Base-by-base conservation (phyloP, 73 alveolate genomes). In the Uronychia binucleata region DNA sequence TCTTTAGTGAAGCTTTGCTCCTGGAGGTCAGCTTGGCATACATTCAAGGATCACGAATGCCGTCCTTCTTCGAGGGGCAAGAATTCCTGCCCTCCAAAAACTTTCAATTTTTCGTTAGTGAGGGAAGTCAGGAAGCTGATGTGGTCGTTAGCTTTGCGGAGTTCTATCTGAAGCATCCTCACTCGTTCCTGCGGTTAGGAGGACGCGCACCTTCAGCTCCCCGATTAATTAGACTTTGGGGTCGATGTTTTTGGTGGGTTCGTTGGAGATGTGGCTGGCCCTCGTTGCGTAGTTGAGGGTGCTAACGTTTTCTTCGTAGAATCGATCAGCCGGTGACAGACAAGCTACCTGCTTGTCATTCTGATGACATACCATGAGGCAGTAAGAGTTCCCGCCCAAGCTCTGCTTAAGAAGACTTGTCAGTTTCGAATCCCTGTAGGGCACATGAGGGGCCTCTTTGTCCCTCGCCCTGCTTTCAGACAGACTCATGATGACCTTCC, bases 301-400 rank as follows among this genome's bases (percentile, higher is more conserved):
- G 75, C 97, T 91, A 14, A 96, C 81, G 83, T 94, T 96, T 84
- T 97, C 99, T 34, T 97, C 99, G 32, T 88, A 87, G 81, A 88
- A 96, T 34, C 88, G 83, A 59, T 90, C 98, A 33, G 93, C 75
- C 14, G 99, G 99, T 27, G 98, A 95, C 19, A 97, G 82, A 80
- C 99, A 97, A 26, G 98, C 99, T 77, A 97, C 88, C n/a, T n/a
- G n/a, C n/a, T n/a, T n/a, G n/a, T n/a, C n/a, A n/a, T n/a, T n/a
- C n/a, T n/a, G n/a, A n/a, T n/a, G n/a, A n/a, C n/a, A n/a, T 76
- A 97, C 88, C 99, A 97, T 97, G 28, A 97, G 90, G 77, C 98
- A 93, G 80, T 86, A 90, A 34, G 94, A 88, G 75, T 88, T 88
- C 26, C 94, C 94, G 0, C 94, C 94, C 60, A 88, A 31, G 76